Evolutionary conservation across 345 rosid species (phyloP), one percentile per base, ranked within the genome.

Genomic region (Corchorus olitorius): DNA sequence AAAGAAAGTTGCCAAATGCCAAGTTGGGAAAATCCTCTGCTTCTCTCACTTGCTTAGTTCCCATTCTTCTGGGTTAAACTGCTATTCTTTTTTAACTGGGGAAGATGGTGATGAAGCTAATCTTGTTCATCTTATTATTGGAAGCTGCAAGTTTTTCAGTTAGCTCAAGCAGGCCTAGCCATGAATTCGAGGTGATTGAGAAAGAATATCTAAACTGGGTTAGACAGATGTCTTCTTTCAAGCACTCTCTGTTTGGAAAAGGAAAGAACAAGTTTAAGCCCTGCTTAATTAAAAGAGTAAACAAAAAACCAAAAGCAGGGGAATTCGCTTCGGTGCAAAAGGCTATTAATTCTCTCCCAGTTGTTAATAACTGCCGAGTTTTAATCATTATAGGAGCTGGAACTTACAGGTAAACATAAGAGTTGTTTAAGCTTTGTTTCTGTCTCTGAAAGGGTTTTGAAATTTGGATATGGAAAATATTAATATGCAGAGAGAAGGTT

Each of bases 211-310:
- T 75, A 13, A 75, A 65, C 11, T 65, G 78, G 78, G 72, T 65
- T 13, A 53, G 22, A 22, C 91, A 85, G 43, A 94, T 89, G 48
- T 94, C 96, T 58, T 79, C 87, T 5, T 86, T 89, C 41, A 93
- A 82, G 64, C 98, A 95, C 78, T 87, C 98, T 0, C 74, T 75
- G 2, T 61, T 60, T 16, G 33, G 41, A 10, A 73, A 61, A 55
- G 93, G 94, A 4, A 92, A 93, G 86, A 95, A 95, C 83, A 92
- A 92, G 85, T 82, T 93, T 72, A 88, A 86, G 81, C 92, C 98
- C 69, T 89, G 97, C 1, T 87, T 78, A 55, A 87, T 88, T 46
- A 83, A 92, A 56, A 80, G 81, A n/a, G 94, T 95, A 8, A 85
- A 84, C 46, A 87, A 86, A 78, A 88, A 91, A 53, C 92, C 80